phyloP scores from a whole-genome alignment of 768 basidiomycete species.

The Kwoniella sp. region DNA sequence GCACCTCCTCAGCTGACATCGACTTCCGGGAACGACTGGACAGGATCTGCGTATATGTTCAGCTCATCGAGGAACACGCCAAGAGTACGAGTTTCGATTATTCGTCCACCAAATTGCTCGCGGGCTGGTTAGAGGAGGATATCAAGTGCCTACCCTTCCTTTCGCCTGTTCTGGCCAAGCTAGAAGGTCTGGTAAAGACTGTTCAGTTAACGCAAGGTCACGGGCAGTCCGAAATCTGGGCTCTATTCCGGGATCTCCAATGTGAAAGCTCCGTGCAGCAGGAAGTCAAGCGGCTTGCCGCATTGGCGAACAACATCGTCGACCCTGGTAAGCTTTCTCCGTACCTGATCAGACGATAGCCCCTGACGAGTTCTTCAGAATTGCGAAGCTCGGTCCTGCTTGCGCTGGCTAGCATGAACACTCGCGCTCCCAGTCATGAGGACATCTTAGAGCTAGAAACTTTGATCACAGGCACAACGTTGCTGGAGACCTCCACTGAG shows the following conservation, averaged over 20 bases:
- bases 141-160: slow-evolving; percentile 42
- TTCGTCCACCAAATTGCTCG: slow-evolving; percentile 62
- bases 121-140: slow-evolving; percentile 56
- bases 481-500: neutral
- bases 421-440: slow-evolving; percentile 11
- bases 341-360: neutral
- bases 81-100: slow-evolving; percentile 58
- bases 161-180: slow-evolving; percentile 8
- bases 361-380: slow-evolving; percentile 4
- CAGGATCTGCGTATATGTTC: slow-evolving; percentile 19
- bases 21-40: slow-evolving; percentile 18
- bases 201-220: slow-evolving; percentile 66
- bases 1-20: no score
- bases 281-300: neutral
- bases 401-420: slow-evolving; percentile 10
- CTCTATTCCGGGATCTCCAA: slow-evolving; percentile 38
- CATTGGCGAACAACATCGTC: neutral
- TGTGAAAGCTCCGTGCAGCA: neutral
- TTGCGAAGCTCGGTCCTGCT: slow-evolving; percentile 14
- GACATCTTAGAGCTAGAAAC: slow-evolving; percentile 1
- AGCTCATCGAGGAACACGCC: slow-evolving; percentile 54
- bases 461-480: slow-evolving; percentile 6
- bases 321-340: slow-evolving; percentile 15
- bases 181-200: slow-evolving; percentile 53
- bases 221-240: slow-evolving; percentile 71